These are phyloP conservation scores for Lipomyces yamadae DNA, from an alignment of 805 yeast species.

Conservation along the genomic window DNA sequence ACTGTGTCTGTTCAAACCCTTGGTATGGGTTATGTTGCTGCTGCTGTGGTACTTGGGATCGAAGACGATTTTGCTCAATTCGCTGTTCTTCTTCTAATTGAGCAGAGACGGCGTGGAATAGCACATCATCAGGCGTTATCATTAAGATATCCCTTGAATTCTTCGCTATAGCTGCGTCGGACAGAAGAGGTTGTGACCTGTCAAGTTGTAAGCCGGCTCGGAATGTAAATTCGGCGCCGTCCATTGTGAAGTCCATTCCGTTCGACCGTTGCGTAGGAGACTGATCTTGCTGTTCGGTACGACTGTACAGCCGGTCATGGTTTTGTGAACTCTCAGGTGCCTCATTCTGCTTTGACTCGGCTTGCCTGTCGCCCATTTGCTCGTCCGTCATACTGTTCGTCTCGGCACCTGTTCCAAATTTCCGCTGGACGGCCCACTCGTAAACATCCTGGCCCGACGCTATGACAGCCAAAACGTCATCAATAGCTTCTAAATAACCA, in stretches of 20 bases:
- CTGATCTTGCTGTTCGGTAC: not conserved
- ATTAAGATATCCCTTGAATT: constrained; percentile 27
- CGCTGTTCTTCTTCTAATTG: constrained; percentile 32
- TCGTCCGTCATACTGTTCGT: constrained; percentile 12
- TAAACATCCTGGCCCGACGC: constrained; percentile 36
- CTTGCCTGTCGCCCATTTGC: constrained; percentile 2
- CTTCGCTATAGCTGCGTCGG: constrained; percentile 20
- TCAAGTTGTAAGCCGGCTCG: constrained; percentile 33
- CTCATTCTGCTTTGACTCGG: not conserved
- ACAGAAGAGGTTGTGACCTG: constrained; percentile 27
- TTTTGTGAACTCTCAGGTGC: not conserved
- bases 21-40: constrained; percentile 5
- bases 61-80: constrained; percentile 17
- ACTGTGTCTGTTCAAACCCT: not conserved
- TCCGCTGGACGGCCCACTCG: constrained; percentile 36
- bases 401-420: constrained; percentile 16
- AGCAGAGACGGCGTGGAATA: constrained; percentile 36
- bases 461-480: constrained; percentile 53
- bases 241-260: constrained; percentile 8
- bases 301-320: not conserved
- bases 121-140: constrained; percentile 33
- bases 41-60: constrained; percentile 11
- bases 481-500: constrained; percentile 67
- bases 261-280: constrained; percentile 5
- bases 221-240: constrained; percentile 23